Conservation (phyloP, 2,329 filamentous ascomycete genomes). For the Cryphonectria naterciae region DNA sequence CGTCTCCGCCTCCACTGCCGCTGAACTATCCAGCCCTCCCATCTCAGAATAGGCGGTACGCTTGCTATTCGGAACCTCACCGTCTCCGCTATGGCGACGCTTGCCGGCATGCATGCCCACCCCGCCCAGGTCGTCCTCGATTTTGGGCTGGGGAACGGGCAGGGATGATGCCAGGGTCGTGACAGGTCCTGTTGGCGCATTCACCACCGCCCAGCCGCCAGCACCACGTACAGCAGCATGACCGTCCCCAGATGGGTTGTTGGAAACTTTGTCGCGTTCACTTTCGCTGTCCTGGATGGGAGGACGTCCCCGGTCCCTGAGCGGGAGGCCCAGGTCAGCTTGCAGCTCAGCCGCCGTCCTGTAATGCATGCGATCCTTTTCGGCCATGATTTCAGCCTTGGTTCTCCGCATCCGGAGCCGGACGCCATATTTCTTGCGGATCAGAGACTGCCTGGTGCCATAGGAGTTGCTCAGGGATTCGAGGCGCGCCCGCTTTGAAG, state of each 20-base stretch:
- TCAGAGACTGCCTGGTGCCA: conserved; percentile 59
- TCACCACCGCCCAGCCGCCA: conserved; percentile 16
- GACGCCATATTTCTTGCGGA: conserved; percentile 63
- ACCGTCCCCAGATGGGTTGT: background rate
- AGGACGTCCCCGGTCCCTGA: conserved; percentile 3
- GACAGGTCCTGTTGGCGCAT: background rate
- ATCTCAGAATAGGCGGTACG: conserved; percentile 21
- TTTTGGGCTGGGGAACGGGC: background rate
- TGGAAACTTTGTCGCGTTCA: background rate
- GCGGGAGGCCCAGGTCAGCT: conserved; percentile 14
- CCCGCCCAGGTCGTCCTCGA: background rate
- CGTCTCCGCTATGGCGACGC: conserved; percentile 11
- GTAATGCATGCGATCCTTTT: conserved; percentile 45
- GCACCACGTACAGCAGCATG: background rate
- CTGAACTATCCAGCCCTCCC: conserved; percentile 11
- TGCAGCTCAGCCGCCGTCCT: conserved; percentile 31
- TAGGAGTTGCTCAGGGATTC: conserved; percentile 55
- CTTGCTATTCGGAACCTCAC: conserved; percentile 6
- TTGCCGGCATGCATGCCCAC: conserved; percentile 18
- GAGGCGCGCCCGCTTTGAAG: conserved; percentile 39
- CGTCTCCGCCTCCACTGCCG: conserved; percentile 16
- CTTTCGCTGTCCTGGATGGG: background rate
- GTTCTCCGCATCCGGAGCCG: conserved; percentile 54
- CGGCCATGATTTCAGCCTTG: conserved; percentile 49
- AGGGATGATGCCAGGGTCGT: conserved; percentile 3